Evolutionary conservation across 1,139 yeast species (phyloP).

Genomic region (Meyerozyma guilliermondii): DNA sequence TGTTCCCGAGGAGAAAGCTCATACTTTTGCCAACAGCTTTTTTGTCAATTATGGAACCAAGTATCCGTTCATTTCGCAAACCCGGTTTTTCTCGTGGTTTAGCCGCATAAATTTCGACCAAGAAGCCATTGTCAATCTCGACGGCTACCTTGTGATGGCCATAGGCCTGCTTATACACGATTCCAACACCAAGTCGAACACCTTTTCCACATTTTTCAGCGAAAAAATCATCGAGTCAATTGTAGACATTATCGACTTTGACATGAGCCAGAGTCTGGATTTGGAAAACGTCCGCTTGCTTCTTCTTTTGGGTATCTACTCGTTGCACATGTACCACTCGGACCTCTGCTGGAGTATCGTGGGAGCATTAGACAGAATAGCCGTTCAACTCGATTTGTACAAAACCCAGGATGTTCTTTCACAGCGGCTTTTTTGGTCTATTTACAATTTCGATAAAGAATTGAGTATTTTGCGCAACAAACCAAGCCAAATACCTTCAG

Average conservation of each 20-base stretch:
- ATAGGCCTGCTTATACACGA: conserved; percentile 38
- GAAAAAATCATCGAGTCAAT: conserved; percentile 29
- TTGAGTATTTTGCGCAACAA: conserved; percentile 26
- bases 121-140: conserved; percentile 36
- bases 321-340: conserved; percentile 23
- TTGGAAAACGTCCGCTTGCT: conserved; percentile 20
- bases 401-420: conserved; percentile 5
- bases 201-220: conserved; percentile 26
- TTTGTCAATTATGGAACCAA: conserved; percentile 33
- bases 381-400: conserved; percentile 21
- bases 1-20: conserved; percentile 23
- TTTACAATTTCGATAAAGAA: conserved; percentile 37
- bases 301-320: conserved; percentile 28
- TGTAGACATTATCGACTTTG: conserved; percentile 29
- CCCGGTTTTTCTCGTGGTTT: conserved; percentile 17
- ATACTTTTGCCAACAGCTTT: conserved; percentile 26
- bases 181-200: conserved; percentile 17
- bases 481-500: conserved; percentile 32
- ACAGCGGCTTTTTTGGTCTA: conserved; percentile 33
- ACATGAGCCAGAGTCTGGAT: conserved; percentile 14
- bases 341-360: conserved; percentile 31
- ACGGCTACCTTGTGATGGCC: conserved; percentile 33
- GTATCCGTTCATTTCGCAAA: conserved; percentile 33
- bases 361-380: conserved; percentile 29
- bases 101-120: conserved; percentile 24